Percentiles rank a stretch among this genome's conserved stretches.
Conservation (phyloP, 192 early-diverging fungal genomes). For the Jimgerdemannia flammicorona region DNA sequence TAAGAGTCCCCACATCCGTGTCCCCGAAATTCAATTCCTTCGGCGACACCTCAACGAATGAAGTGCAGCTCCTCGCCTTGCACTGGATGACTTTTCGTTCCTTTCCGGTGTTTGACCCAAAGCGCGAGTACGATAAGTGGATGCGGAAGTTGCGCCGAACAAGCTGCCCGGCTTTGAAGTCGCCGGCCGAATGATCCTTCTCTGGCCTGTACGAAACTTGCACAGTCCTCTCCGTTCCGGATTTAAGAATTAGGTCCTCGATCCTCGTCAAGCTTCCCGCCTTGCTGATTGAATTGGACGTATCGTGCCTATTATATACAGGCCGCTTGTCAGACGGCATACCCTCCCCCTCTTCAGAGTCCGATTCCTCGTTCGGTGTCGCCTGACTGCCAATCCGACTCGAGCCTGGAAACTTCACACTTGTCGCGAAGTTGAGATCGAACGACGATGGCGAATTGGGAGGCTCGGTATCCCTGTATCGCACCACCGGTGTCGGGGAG, state of each 20-base stretch:
- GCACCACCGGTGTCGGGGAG: constrained; percentile 37
- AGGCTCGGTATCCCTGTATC: not conserved
- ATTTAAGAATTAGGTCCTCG: constrained; percentile 83
- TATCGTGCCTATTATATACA: not conserved
- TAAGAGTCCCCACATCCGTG: constrained; percentile 90
- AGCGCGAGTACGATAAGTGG: constrained; percentile 54
- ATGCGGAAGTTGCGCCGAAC: constrained; percentile 66
- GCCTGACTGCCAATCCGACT: not conserved
- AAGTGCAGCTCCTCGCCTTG: constrained; percentile 87
- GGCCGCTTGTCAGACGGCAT: not conserved
- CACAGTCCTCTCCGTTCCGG: constrained; percentile 79
- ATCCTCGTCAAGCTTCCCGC: constrained; percentile 48
- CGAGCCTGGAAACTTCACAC: not conserved
- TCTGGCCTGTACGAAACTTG: constrained; percentile 77
- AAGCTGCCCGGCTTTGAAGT: constrained; percentile 72
- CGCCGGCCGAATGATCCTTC: constrained; percentile 53
- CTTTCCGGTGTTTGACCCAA: constrained; percentile 31
- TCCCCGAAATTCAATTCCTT: constrained; percentile 90
- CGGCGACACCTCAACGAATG: constrained; percentile 85
- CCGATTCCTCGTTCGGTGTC: not conserved
- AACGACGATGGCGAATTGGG: not conserved
- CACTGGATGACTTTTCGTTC: constrained; percentile 85
- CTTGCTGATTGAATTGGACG: constrained; percentile 28
- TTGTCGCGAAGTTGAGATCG: not conserved
- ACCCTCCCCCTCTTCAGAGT: not conserved